Evolutionary conservation across 1,139 yeast genomes (phyloP), one percentile per base, ranked within the genome.

Genomic region (Candida sp.): DNA sequence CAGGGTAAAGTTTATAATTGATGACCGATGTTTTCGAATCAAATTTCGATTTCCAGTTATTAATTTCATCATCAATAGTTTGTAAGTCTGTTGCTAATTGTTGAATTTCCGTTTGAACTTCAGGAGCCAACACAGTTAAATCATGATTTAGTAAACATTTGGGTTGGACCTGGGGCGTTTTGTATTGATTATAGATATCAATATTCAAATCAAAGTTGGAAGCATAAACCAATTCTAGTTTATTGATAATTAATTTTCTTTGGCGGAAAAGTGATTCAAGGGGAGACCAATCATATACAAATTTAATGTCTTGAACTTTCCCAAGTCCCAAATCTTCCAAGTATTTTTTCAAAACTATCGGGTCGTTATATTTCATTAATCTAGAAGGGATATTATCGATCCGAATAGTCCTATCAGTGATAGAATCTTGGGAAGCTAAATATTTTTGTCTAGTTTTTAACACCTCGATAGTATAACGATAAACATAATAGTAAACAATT

Each of bases 321-420:
- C 88, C 88, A 33, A 82, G 77, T 0, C 83, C 84, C 50, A 82
- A 61, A 40, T 76, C 80, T 56, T 82, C 86, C 40, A 82, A 73
- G 52, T 82, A 82, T 30, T 59, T 58, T 46, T 77, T 79, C 43
- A 82, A 63, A 7, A 64, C 60, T 11, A 47, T 48, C 1, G 75
- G 73, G 36, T 70, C 70, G 22, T 66, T 63, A 43, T 69, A 74
- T 40, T 65, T 65, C 43, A 71, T 54, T 47, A 79, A 57, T 39
- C 64, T 59, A 39, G 62, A 66, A 1, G 86, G 86, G n/a, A 93
- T 88, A 0, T 98, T 98, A 37, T 95, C 86, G 22, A 93, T 64
- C 46, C 95, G 71, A 43, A 93, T 87, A 0, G 99, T 93, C 56
- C 97, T 73, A 69, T 93, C 99, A 0, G 98, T 90, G 43, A 93